phyloP scores from a whole-genome alignment of 2,329 filamentous ascomycete genomes.

The Colletotrichum sp. region DNA sequence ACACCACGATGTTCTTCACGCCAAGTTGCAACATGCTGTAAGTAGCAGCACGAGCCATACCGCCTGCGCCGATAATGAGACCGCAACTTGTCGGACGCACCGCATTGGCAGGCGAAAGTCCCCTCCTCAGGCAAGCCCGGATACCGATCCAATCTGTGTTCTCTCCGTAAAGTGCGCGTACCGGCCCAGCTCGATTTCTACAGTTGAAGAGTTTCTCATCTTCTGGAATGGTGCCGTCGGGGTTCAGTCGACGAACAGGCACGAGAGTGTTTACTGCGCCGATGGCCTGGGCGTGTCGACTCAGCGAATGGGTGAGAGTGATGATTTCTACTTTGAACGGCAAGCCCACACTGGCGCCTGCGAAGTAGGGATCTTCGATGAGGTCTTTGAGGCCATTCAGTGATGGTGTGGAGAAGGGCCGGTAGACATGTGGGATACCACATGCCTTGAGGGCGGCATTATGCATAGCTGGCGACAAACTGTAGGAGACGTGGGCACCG shows the following conservation, averaged over 20 bases:
- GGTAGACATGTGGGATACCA: constrained; percentile 72
- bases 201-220: constrained; percentile 58
- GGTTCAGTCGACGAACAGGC: constrained; percentile 67
- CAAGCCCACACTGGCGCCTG: constrained; percentile 73
- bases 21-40: constrained; percentile 82
- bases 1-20: constrained; percentile 76
- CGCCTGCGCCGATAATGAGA: constrained; percentile 69
- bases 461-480: constrained; percentile 80
- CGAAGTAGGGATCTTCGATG: constrained; percentile 70
- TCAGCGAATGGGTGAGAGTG: constrained; percentile 70
- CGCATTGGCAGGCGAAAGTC: constrained; percentile 74
- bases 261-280: constrained; percentile 80
- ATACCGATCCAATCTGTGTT: constrained; percentile 87
- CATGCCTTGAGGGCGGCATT: constrained; percentile 70
- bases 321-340: constrained; percentile 80
- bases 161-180: constrained; percentile 75
- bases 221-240: constrained; percentile 61
- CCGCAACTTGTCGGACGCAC: constrained; percentile 61
- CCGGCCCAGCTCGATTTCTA: constrained; percentile 67
- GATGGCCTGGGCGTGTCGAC: constrained; percentile 75
- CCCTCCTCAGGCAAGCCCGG: constrained; percentile 72
- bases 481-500: constrained; percentile 75
- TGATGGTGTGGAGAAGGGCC: constrained; percentile 66
- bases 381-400: constrained; percentile 68
- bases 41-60: constrained; percentile 79